Base-by-base conservation (phyloP, 1,139 yeast genomes). In the Suhomyces wounanorum region DNA sequence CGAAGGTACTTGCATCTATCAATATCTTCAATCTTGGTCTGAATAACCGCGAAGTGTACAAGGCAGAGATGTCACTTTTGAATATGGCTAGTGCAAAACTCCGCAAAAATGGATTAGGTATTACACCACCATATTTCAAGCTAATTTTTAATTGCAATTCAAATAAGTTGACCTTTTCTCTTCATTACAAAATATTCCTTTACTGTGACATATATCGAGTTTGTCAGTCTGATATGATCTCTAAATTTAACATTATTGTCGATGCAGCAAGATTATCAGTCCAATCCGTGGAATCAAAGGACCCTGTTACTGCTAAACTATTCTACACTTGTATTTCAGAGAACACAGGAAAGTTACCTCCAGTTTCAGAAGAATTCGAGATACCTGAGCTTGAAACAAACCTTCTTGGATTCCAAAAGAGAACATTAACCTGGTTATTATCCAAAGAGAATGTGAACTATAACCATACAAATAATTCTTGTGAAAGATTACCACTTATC, bases 371-470 rank as follows among this genome's bases (percentile, higher is more conserved):
- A 3, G 55, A 59, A 2, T 65, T 70, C 51, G 74, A 73, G 30
- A 61, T 78, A n/a, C 79, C 83, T 0, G 83, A 77, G 40, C 65
- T 85, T 16, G 77, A 72, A 26, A 75, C 85, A 0, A 68, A 70
- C 6, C 66, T 85, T 11, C 64, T 85, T 21, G 72, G 73, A 7
- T 89, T 85, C 55, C 96, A 89, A 61, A 70, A 76, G 6, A 81
- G 79, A 47, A 78, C 94, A 0, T 79, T 89, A 0, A 65, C 73
- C 25, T 89, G 96, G 96, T 70, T 86, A 56, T 64, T 89, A 7
- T 56, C 68, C 0, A 77, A 75, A 54, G 96, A 89, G 61, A 81
- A 85, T 31, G 78, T 77, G n/a, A 49, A 52, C 7, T 73, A 80
- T 50, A 68, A 74, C 48, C 58, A 59, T 11, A 55, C 61, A 0